Base-by-base conservation (phyloP, 306 rosid genomes). In the Datisca glomerata region DNA sequence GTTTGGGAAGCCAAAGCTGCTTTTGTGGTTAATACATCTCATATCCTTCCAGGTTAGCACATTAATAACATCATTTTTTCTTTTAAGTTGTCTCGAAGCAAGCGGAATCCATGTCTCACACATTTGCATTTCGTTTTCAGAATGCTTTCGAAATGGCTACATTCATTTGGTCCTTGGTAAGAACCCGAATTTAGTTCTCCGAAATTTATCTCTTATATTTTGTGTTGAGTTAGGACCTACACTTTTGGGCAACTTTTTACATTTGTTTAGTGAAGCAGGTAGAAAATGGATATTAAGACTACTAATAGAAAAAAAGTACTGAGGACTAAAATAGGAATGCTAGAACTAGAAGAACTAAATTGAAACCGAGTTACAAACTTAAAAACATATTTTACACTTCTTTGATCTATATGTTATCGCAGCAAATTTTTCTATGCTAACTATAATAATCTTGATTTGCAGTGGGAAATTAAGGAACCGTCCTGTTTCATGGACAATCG, bases 71-170 rank as follows among this genome's bases (percentile, higher is more conserved):
- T 29, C 24, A 17, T 36, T 23, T 51, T 41, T 28, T 6, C 53
- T 55, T 54, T 36, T 22, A 14, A 28, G 25, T 1, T 41, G 14
- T 13, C 25, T 19, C 35, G 18, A 8, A 41, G 3, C 28, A 24
- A 10, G 32, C 16, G 21, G 17, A 31, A 36, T 56, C 40, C 49
- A 27, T 21, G 20, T 15, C 19, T 39, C 18, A 15, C 47, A n/a
- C n/a, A 19, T 24, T 51, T 21, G 31, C 24, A 20, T 49, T 57
- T 31, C 28, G 55, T 63, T 57, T 67, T 60, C 76, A 89, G 97
- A 89, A 89, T 59, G 93, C 98, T 21, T 80, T 89, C 51, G 98
- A 89, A 68, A 80, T 89, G 95, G 87, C 98, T 41, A 70, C 83
- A 28, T 89, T 80, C 53, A 21, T 84, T 34, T 89, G 98, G 98